These are phyloP conservation scores for Claviceps digitariae DNA, from an alignment of 2,329 filamentous ascomycete species.

Conservation along the genomic window DNA sequence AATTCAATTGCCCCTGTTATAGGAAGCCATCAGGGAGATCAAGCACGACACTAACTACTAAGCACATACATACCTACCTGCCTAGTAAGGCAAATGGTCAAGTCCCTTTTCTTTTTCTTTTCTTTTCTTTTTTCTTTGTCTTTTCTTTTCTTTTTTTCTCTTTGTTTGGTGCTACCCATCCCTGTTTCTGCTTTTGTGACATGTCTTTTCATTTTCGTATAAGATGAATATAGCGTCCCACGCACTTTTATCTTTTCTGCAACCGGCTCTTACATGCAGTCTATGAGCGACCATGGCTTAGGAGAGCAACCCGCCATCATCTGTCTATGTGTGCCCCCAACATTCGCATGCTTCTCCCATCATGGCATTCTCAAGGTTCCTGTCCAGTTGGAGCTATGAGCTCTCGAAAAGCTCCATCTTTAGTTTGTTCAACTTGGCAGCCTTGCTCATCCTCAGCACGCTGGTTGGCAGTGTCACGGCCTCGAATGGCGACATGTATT, in stretches of 20 bases:
- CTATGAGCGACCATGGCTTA: not conserved
- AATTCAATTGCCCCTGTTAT: not conserved
- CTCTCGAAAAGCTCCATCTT: slow-evolving; percentile 3
- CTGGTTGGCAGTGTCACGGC: not conserved
- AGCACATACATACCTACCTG: no score
- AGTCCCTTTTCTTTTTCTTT: no score
- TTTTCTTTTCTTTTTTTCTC: no score
- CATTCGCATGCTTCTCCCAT: not conserved
- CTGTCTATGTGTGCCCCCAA: not conserved
- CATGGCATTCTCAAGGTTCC: not conserved
- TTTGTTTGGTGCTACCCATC: not conserved
- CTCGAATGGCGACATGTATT: slow-evolving; percentile 24
- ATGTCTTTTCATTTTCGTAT: not conserved
- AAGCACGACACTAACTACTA: not conserved
- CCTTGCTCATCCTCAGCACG: not conserved
- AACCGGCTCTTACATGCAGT: not conserved
- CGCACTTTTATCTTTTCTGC: not conserved
- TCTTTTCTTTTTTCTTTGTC: no score
- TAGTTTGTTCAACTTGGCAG: slow-evolving; percentile 3
- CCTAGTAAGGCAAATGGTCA: no score
- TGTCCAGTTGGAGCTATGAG: not conserved
- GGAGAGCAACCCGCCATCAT: not conserved
- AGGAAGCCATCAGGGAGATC: not conserved
- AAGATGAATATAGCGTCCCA: not conserved
- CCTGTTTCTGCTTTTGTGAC: not conserved